Conservation (phyloP, 441 rosid genomes). For the Raphanus hybrid region DNA sequence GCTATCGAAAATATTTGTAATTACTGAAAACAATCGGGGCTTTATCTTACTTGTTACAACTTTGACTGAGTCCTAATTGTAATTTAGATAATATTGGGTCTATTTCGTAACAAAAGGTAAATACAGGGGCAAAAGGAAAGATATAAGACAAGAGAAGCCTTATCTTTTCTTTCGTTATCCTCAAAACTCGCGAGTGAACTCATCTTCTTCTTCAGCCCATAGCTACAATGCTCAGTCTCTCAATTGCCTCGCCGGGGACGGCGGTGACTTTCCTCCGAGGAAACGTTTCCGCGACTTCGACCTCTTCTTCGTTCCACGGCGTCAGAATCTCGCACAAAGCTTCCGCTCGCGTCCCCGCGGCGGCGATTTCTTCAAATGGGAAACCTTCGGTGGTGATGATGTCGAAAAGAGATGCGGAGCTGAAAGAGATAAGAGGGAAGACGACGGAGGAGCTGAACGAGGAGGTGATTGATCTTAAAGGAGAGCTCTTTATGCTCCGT, state of each 20-base stretch:
- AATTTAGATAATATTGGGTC: not conserved
- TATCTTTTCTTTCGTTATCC: slow-evolving; percentile 33
- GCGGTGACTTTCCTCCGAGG: slow-evolving; percentile 45
- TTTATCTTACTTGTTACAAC: not conserved
- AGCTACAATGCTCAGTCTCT: slow-evolving; percentile 61
- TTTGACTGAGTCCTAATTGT: not conserved
- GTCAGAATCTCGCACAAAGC: slow-evolving; percentile 49
- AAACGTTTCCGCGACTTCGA: slow-evolving; percentile 29
- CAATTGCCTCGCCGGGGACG: slow-evolving; percentile 51
- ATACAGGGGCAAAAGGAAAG: slow-evolving; percentile 7
- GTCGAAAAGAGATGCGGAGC: slow-evolving; percentile 82
- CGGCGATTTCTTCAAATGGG: slow-evolving; percentile 36
- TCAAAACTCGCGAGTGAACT: slow-evolving; percentile 26
- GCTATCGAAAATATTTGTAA: not conserved
- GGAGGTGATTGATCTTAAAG: slow-evolving; percentile 86
- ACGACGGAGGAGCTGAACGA: slow-evolving; percentile 80
- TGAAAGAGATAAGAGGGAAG: slow-evolving; percentile 76
- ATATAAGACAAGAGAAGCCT: slow-evolving; percentile 39
- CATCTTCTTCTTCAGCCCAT: slow-evolving; percentile 29
- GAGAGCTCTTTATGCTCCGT: slow-evolving; percentile 92
- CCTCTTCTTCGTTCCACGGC: slow-evolving; percentile 56
- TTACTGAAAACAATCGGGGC: not conserved
- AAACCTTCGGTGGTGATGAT: slow-evolving; percentile 58
- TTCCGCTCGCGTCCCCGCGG: slow-evolving; percentile 37
- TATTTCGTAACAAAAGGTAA: not conserved